These are phyloP conservation scores for Clarireedia homoeocarpa DNA, from an alignment of 2,329 filamentous ascomycete genomes.

Conservation along the genomic window DNA sequence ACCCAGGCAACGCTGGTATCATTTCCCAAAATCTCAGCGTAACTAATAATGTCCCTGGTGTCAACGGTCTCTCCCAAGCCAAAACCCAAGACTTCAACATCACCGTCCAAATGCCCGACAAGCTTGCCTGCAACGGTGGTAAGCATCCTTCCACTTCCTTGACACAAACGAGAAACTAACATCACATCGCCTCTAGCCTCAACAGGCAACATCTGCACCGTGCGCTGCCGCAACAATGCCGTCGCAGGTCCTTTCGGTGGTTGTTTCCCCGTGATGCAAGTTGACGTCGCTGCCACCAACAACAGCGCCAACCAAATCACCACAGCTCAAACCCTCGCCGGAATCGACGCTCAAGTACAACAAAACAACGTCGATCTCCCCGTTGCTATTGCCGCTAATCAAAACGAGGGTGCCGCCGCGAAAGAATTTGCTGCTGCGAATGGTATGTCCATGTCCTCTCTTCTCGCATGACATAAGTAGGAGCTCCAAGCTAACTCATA, in stretches of 20 bases:
- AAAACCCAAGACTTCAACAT: slow-evolving; percentile 41
- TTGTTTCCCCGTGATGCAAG: slow-evolving; percentile 51
- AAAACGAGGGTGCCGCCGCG: slow-evolving; percentile 33
- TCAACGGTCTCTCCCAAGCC: slow-evolving; percentile 46
- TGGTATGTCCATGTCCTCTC: slow-evolving; percentile 9
- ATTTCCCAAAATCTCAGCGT: slow-evolving; percentile 43
- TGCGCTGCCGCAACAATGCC: slow-evolving; percentile 52
- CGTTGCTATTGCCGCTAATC: slow-evolving; percentile 38
- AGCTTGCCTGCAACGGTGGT: slow-evolving; percentile 44
- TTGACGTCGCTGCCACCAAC: slow-evolving; percentile 34
- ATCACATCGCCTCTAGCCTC: neutral
- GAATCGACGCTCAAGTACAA: slow-evolving; percentile 40
- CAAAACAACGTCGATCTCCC: slow-evolving; percentile 44
- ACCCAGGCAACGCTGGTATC: slow-evolving; percentile 30
- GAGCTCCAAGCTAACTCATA: neutral
- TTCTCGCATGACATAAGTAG: neutral
- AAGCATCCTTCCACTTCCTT: slow-evolving; percentile 18
- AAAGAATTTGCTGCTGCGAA: slow-evolving; percentile 29
- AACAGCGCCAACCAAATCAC: slow-evolving; percentile 40
- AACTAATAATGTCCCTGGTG: slow-evolving; percentile 50
- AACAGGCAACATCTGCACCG: slow-evolving; percentile 50
- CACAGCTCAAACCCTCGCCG: slow-evolving; percentile 38
- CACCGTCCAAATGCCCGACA: slow-evolving; percentile 43
- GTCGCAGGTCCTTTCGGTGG: slow-evolving; percentile 49
- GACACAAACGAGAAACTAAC: neutral